Conservation (phyloP, 805 yeast species). For the Starmerella davenportii region DNA sequence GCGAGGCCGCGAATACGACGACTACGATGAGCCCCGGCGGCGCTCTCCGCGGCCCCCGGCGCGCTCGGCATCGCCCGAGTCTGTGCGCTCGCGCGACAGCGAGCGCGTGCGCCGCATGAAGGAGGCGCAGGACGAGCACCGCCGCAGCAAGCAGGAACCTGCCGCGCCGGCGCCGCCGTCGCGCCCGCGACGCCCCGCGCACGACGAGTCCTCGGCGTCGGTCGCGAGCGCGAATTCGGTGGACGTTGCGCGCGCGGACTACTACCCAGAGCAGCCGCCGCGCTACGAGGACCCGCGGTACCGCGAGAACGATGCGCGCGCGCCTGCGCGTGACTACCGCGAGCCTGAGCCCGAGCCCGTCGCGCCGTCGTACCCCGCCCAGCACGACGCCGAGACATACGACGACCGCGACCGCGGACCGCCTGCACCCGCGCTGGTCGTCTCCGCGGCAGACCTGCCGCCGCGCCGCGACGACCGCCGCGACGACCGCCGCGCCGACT, state of each 20-base stretch:
- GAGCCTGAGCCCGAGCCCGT: neutral
- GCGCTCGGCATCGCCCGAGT: too few species aligned
- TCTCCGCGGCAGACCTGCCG: neutral
- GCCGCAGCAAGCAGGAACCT: conserved; percentile 2
- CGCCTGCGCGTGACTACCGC: too few species aligned
- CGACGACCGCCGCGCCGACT: neutral
- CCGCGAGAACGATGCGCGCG: too few species aligned
- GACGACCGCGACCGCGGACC: neutral
- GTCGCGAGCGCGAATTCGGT: neutral
- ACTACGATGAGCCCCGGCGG: neutral
- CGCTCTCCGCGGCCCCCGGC: neutral
- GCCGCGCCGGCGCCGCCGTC: conserved; percentile 4
- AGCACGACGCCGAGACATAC: neutral
- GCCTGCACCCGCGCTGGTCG: neutral
- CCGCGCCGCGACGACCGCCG: neutral
- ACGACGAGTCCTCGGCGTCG: neutral
- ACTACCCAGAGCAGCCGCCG: neutral
- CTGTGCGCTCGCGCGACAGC: too few species aligned
- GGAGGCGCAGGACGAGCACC: conserved; percentile 14
- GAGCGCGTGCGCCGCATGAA: conserved; percentile 12
- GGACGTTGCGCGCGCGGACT: neutral
- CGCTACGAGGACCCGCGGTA: neutral
- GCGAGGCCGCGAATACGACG: neutral
- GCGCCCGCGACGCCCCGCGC: neutral
- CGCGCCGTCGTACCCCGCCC: neutral